Percentiles rank a stretch among this genome's conserved stretches.
These are phyloP conservation scores for Sclerotinia sclerotiorum DNA, from an alignment of 2,329 filamentous ascomycete genomes.

Conservation along the genomic window DNA sequence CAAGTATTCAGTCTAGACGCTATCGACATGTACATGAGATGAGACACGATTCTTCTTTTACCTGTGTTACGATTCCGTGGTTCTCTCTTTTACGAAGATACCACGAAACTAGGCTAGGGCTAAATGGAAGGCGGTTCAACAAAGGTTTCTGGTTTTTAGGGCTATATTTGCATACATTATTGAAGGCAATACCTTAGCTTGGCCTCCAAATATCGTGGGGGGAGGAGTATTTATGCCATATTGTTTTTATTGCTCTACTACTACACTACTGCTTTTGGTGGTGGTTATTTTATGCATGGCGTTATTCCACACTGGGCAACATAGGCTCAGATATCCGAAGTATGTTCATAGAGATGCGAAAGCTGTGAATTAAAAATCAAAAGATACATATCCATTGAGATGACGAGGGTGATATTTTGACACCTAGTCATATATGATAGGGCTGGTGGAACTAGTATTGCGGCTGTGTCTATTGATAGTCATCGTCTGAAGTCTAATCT, in stretches of 20 bases:
- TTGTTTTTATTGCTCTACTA: slow-evolving; percentile 24
- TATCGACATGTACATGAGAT: slow-evolving; percentile 4
- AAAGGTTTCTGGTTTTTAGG: slow-evolving; percentile 28
- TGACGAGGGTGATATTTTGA: neutral
- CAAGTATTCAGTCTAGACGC: slow-evolving; percentile 78
- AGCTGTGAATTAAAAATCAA: slow-evolving; percentile 10
- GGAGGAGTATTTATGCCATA: slow-evolving; percentile 24
- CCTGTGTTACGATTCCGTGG: slow-evolving; percentile 10
- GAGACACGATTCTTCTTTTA: slow-evolving; percentile 21
- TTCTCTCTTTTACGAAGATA: slow-evolving; percentile 4
- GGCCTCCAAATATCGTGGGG: slow-evolving; percentile 17
- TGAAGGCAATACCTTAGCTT: slow-evolving; percentile 21
- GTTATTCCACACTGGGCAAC: slow-evolving; percentile 23
- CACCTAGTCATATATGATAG: neutral
- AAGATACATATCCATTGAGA: neutral
- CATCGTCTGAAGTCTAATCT: neutral
- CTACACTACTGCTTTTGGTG: slow-evolving; percentile 19
- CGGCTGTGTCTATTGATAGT: neutral
- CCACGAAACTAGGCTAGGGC: slow-evolving; percentile 14
- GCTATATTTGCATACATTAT: slow-evolving; percentile 32
- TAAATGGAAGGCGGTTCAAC: slow-evolving; percentile 24
- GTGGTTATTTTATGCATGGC: slow-evolving; percentile 23
- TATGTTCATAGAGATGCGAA: slow-evolving; percentile 23
- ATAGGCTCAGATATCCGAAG: slow-evolving; percentile 21
- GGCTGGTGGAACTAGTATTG: neutral